phyloP scores from a whole-genome alignment of 2,329 filamentous ascomycete genomes.

The Penicillium decumbens region DNA sequence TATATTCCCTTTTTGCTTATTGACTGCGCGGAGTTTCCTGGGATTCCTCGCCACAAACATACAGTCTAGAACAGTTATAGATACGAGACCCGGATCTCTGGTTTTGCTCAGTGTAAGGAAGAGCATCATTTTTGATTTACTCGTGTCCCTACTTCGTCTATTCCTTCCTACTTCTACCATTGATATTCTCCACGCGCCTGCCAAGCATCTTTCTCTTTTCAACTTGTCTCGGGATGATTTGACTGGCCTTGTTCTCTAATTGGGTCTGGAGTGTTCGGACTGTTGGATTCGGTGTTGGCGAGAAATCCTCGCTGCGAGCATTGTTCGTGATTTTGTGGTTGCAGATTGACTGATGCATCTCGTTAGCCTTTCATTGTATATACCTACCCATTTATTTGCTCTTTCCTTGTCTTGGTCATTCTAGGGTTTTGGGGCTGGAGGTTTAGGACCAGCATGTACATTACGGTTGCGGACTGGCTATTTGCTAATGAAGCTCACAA shows the following conservation, averaged over 20 bases:
- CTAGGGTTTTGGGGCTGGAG: background rate
- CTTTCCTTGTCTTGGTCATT: background rate
- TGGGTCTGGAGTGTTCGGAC: background rate
- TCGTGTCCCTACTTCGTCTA: background rate
- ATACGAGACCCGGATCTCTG: conserved; percentile 15
- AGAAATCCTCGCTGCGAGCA: background rate
- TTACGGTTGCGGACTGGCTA: conserved; percentile 6
- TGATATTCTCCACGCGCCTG: background rate
- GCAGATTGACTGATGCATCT: conserved; percentile 5
- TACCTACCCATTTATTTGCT: conserved; percentile 4
- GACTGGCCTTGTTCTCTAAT: background rate
- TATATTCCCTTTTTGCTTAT: conserved; percentile 1
- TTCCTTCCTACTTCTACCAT: background rate
- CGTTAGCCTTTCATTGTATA: conserved; percentile 7
- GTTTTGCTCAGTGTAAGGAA: conserved; percentile 10
- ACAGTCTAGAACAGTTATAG: conserved; percentile 13
- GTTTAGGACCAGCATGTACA: conserved; percentile 10
- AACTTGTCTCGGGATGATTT: background rate
- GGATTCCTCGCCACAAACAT: background rate
- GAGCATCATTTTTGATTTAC: conserved; percentile 5
- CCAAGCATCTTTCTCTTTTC: background rate
- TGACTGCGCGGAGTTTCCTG: background rate
- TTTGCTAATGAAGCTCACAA: conserved; percentile 3
- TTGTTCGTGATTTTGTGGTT: background rate
- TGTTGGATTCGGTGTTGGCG: conserved; percentile 5